Evolutionary conservation across 192 early-diverging fungal species (phyloP).

Genomic region (Podochytrium sp.): DNA sequence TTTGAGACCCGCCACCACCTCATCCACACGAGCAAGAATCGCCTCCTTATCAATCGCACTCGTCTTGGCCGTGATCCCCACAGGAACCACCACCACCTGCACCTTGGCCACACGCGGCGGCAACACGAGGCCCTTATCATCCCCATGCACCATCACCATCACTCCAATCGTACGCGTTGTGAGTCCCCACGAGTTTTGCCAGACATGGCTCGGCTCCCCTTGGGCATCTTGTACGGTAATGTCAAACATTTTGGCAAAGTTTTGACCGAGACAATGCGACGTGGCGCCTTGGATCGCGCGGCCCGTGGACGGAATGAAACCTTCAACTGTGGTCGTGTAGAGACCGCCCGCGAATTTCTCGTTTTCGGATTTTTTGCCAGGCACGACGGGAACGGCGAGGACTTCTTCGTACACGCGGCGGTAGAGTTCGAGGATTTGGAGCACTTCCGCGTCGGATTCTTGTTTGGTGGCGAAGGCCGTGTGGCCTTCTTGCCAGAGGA

Average conservation of each 20-base stretch:
- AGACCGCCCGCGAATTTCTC: constrained; percentile 99
- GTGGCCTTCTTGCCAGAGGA: constrained; percentile 99
- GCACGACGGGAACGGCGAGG: constrained; percentile 94
- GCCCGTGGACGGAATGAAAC: constrained; percentile 94
- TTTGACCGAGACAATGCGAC: constrained; percentile 99
- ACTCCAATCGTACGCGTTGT: constrained; percentile 97
- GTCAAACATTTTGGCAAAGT: constrained; percentile 99
- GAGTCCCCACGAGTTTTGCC: constrained; percentile 99
- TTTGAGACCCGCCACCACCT: constrained; percentile 66
- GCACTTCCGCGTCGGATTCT: constrained; percentile 85
- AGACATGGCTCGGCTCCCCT: constrained; percentile 76
- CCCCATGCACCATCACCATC: constrained; percentile 99
- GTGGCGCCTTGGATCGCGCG: constrained; percentile 98
- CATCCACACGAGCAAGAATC: constrained; percentile 72
- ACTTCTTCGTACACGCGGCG: constrained; percentile 96
- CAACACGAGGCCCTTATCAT: constrained; percentile 97
- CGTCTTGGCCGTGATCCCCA: constrained; percentile 89
- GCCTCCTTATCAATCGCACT: constrained; percentile 70
- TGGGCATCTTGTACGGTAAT: constrained; percentile 89
- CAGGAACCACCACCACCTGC: constrained; percentile 92
- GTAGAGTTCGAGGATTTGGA: constrained; percentile 91
- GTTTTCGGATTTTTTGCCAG: constrained; percentile 97
- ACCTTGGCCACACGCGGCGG: constrained; percentile 90
- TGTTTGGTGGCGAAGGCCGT: constrained; percentile 92
- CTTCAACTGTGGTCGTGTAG: constrained; percentile 97